Evolutionary conservation across 23 red algal species (phyloP).

Genomic region (Gracilaria domingensis): DNA sequence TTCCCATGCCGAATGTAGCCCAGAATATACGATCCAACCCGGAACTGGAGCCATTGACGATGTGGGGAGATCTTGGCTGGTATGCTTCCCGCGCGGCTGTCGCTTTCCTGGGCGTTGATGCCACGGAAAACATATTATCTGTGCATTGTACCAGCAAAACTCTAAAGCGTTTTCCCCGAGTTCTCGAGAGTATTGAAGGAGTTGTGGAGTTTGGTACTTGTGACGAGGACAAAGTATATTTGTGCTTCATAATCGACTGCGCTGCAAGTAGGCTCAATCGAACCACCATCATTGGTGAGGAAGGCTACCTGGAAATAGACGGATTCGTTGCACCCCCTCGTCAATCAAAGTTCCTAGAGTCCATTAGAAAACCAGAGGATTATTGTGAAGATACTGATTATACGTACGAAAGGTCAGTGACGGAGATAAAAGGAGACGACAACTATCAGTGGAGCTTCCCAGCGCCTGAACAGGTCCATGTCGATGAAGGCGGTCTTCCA

Average conservation of each 20-base stretch:
- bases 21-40: constrained; percentile 72
- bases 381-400: constrained; percentile 19
- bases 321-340: constrained; percentile 69
- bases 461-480: not conserved
- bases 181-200: not conserved
- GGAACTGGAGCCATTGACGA: constrained; percentile 71
- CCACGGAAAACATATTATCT: not conserved
- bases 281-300: constrained; percentile 46
- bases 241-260: constrained; percentile 64
- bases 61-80: constrained; percentile 86
- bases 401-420: constrained; percentile 24
- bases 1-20: constrained; percentile 25
- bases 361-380: constrained; percentile 5
- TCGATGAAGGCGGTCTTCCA: constrained; percentile 35
- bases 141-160: constrained; percentile 26
- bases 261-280: constrained; percentile 20
- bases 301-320: constrained; percentile 55
- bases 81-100: constrained; percentile 49
- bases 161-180: not conserved
- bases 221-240: constrained; percentile 36
- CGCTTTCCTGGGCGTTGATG: constrained; percentile 33
- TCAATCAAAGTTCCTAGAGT: constrained; percentile 13
- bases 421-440: constrained; percentile 22
- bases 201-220: constrained; percentile 44
- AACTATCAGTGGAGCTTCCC: constrained; percentile 37